These are phyloP conservation scores for Erodium trifolium DNA, from an alignment of 441 rosid species.

Conservation along the genomic window DNA sequence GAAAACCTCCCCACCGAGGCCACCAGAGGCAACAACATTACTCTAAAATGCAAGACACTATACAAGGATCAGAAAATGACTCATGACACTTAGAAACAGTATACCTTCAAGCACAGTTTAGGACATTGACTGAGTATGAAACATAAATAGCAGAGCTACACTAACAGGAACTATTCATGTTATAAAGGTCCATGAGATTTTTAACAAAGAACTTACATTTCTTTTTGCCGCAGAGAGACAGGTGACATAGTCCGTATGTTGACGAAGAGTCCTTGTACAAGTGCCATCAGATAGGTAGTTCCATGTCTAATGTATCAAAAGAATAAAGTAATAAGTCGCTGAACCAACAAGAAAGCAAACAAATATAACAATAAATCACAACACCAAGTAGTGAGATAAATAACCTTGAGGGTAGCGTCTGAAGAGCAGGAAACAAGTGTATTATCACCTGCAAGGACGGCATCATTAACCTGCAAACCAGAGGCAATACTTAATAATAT, in stretches of 20 bases:
- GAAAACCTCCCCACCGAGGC: constrained; percentile 99
- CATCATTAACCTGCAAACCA: constrained; percentile 80
- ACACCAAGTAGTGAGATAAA: not conserved
- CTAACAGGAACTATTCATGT: no score
- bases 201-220: constrained; percentile 62
- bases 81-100: constrained; percentile 7
- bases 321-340: not conserved
- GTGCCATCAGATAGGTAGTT: constrained; percentile 78
- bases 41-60: constrained; percentile 71
- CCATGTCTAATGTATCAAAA: constrained; percentile 54
- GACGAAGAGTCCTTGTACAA: constrained; percentile 79
- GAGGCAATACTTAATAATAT: not conserved
- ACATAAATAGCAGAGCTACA: no score
- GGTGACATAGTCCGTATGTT: constrained; percentile 97
- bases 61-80: constrained; percentile 56
- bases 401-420: constrained; percentile 92
- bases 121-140: not conserved
- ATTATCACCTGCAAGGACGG: constrained; percentile 68
- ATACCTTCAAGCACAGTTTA: constrained; percentile 4
- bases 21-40: constrained; percentile 97
- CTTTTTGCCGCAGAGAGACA: constrained; percentile 81
- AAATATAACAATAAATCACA: not conserved
- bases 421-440: constrained; percentile 97
- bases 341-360: constrained; percentile 5
- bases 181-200: not conserved